A percentile compares a stretch with the other conserved stretches of the same genome.
Evolutionary conservation across 257 asterid genomes (phyloP).

Genomic region (Fraxinus quadrangulata): DNA sequence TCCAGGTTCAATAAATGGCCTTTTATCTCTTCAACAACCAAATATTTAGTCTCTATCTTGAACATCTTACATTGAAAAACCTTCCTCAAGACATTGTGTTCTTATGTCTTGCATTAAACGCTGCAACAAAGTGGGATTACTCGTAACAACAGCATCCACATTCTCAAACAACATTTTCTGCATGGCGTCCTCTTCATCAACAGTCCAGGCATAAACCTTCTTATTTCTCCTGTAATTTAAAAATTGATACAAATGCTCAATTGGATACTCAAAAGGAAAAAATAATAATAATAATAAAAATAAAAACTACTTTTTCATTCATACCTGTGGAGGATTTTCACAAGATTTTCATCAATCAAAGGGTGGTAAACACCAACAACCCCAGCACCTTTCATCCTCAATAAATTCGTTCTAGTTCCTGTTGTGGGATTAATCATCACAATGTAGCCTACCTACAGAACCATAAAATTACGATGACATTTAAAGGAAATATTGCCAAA

Average conservation of each 20-base stretch:
- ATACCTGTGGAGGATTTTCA: constrained; percentile 75
- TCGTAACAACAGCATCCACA: constrained; percentile 82
- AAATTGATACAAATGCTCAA: neutral
- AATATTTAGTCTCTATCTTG: neutral
- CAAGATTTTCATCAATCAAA: constrained; percentile 71
- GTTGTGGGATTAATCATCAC: constrained; percentile 76
- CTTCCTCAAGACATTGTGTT: constrained; percentile 66
- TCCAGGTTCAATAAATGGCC: neutral
- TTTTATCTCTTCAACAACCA: neutral
- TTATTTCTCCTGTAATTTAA: constrained; percentile 64
- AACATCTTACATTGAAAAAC: constrained; percentile 43
- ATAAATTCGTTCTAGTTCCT: constrained; percentile 55
- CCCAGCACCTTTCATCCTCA: constrained; percentile 80
- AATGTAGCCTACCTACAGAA: constrained; percentile 84
- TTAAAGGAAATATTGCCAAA: constrained; percentile 4
- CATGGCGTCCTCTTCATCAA: constrained; percentile 77
- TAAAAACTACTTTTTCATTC: neutral
- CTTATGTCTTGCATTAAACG: constrained; percentile 64
- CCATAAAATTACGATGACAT: constrained; percentile 15
- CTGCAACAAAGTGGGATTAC: constrained; percentile 75
- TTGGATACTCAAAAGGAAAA: neutral
- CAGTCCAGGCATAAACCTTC: constrained; percentile 92
- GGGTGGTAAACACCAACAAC: constrained; percentile 95
- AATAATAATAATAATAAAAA: neutral
- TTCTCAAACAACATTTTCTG: constrained; percentile 61